Evolutionary conservation across 495 filamentous ascomycete genomes (phyloP), one percentile per base, ranked within the genome.

Genomic region (Tuber indicum): DNA sequence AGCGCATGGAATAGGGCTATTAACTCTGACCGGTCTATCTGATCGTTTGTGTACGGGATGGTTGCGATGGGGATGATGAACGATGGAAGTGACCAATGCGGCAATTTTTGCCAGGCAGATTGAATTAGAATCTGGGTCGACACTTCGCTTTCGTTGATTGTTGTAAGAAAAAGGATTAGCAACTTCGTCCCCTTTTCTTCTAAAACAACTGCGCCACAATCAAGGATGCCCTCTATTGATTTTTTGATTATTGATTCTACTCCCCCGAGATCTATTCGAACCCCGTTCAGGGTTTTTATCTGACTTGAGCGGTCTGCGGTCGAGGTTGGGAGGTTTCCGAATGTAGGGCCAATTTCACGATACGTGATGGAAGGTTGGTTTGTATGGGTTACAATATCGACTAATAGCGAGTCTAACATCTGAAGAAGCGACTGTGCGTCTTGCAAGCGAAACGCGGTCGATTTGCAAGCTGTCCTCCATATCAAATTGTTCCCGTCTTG

Each of bases 381-480:
- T 6, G 87, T 84, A 1, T 84, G 75, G 8, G 82, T 75, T 17
- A 91, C 44, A 19, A 96, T 84, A 66, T 86, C 84, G 2, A 81
- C 75, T 4, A 95, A 82, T 42, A 91, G 85, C 4, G 79, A 76
- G 62, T 92, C 89, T 10, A 94, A 84, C 7, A 85, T 82, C 2
- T 83, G 79, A 23, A 93, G 81, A 23, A 95, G 83, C 3, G 78
- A 77, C 9, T 84, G 47, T 0, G 86, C 84, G 39, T 87, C 87
- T 0, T 82, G 70, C 19, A 81, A 76, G 66, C 87, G 85, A 19
- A 91, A 79, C 44, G 88, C 86, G 21, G 82, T 83, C 8, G 86
- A 87, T 76, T 91, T 89, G 77, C 91, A 91, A 14, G 92, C 93
- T n/a, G 88, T 86, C 32, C 91, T 89, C 88, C 92, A 93, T 6